phyloP scores from a whole-genome alignment of 139 green algal genomes.

The Limnomonas spitsbergensis region DNA sequence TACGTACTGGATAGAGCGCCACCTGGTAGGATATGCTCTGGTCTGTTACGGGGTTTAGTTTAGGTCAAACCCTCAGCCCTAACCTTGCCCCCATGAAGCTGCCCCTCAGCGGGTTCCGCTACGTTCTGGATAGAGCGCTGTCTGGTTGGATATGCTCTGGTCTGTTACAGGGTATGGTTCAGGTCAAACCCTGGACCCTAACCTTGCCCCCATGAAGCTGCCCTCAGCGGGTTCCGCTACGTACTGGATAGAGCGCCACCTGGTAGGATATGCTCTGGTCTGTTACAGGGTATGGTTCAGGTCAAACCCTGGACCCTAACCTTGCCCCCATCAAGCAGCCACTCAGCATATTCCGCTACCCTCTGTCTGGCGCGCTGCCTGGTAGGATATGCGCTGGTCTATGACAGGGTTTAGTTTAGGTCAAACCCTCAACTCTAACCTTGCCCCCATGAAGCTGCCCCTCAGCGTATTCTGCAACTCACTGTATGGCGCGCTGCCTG shows the following conservation, averaged over 20 bases:
- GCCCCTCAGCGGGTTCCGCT: conserved; percentile 72
- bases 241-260: conserved; percentile 66
- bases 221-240: conserved; percentile 74
- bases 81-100: conserved; percentile 90
- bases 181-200: too few relatives aligned
- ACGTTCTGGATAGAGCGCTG: conserved; percentile 67
- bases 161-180: too few relatives aligned
- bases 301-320: too few relatives aligned
- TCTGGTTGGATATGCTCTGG: too few relatives aligned
- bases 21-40: conserved; percentile 37
- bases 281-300: too few relatives aligned
- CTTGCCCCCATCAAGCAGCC: conserved; percentile 91
- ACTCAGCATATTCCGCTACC: conserved; percentile 67
- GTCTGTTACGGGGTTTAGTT: too few relatives aligned
- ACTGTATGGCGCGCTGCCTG: conserved; percentile 55
- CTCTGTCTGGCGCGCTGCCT: conserved; percentile 63
- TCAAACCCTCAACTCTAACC: too few relatives aligned
- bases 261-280: too few relatives aligned
- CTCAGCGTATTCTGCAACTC: conserved; percentile 74
- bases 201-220: conserved; percentile 89
- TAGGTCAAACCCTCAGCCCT: too few relatives aligned
- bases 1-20: conserved; percentile 69
- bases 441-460: conserved; percentile 91
- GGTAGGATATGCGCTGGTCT: too few relatives aligned
- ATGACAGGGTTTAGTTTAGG: too few relatives aligned